A percentile compares a stretch with the other conserved stretches of the same genome.
phyloP scores from a whole-genome alignment of 768 basidiomycete species.

The Suillus variegatus region DNA sequence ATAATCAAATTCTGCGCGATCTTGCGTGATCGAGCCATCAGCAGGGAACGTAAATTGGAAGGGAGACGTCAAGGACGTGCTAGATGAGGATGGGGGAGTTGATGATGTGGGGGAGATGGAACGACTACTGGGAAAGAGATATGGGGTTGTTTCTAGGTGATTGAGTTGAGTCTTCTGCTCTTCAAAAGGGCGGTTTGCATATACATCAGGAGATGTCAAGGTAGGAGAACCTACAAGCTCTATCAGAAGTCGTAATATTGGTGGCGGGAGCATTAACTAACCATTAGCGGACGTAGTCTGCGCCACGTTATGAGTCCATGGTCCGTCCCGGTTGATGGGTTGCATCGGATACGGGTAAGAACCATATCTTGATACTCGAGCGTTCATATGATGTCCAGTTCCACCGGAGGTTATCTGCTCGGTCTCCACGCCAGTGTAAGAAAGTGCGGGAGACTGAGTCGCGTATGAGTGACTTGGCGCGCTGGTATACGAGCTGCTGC shows the following conservation, averaged over 20 bases:
- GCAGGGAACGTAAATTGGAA: constrained; percentile 65
- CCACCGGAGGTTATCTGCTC: constrained; percentile 30
- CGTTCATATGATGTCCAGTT: constrained; percentile 32
- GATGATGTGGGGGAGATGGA: constrained; percentile 72
- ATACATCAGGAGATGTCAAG: constrained; percentile 46
- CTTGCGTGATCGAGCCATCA: constrained; percentile 51
- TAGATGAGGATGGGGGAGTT: constrained; percentile 60
- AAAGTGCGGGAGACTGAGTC: constrained; percentile 49
- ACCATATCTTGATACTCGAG: constrained; percentile 53
- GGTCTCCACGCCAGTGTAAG: constrained; percentile 35
- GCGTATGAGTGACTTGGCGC: constrained; percentile 40
- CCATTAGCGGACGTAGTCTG: constrained; percentile 35
- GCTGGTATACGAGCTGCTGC: constrained; percentile 47
- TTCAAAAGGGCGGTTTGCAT: constrained; percentile 49
- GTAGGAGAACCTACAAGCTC: constrained; percentile 60
- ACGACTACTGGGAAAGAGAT: constrained; percentile 65
- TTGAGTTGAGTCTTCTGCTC: constrained; percentile 58
- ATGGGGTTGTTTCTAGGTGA: constrained; percentile 54
- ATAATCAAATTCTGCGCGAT: constrained; percentile 66
- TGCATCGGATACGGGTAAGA: constrained; percentile 48
- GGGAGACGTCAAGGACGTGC: constrained; percentile 60
- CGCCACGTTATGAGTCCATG: constrained; percentile 30
- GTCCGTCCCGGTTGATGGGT: constrained; percentile 31
- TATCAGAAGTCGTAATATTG: constrained; percentile 32
- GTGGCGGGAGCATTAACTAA: constrained; percentile 26